Evolutionary conservation across 768 basidiomycete genomes (phyloP).

Genomic region (Boletellus emodensis): DNA sequence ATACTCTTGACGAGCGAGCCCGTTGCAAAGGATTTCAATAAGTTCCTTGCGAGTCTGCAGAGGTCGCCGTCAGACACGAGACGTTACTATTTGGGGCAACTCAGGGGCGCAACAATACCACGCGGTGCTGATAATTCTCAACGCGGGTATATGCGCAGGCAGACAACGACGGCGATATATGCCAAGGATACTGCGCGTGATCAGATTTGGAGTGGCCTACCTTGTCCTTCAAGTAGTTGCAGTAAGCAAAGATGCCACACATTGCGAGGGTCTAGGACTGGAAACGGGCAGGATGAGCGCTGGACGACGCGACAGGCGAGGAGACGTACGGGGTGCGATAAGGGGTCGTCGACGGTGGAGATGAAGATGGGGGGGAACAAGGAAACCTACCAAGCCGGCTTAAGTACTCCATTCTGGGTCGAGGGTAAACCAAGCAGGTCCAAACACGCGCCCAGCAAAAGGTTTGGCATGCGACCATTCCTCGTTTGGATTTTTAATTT

Average conservation of each 20-base stretch:
- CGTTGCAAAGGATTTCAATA: constrained; percentile 85
- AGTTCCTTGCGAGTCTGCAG: constrained; percentile 81
- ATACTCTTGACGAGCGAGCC: constrained; percentile 94
- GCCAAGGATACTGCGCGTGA: background rate
- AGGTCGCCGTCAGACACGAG: constrained; percentile 10
- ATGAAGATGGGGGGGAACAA: constrained; percentile 23
- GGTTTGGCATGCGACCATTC: background rate
- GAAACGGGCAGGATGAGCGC: background rate
- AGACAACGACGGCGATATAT: background rate
- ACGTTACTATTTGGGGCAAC: constrained; percentile 22
- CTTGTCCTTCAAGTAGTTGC: constrained; percentile 93
- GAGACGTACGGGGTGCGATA: constrained; percentile 10
- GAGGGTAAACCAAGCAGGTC: constrained; percentile 31
- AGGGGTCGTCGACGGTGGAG: constrained; percentile 12
- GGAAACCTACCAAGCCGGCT: constrained; percentile 9
- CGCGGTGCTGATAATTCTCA: background rate
- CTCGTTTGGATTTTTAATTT: constrained; percentile 6
- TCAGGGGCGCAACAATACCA: background rate
- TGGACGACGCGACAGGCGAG: background rate
- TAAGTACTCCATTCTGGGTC: constrained; percentile 32
- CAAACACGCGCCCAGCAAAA: constrained; percentile 17
- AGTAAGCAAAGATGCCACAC: constrained; percentile 98
- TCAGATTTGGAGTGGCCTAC: constrained; percentile 38
- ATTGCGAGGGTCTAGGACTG: constrained; percentile 36
- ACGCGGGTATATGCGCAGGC: constrained; percentile 7